These are phyloP conservation scores for Cenococcum geophilum DNA, from an alignment of 495 filamentous ascomycete genomes.

Conservation along the genomic window DNA sequence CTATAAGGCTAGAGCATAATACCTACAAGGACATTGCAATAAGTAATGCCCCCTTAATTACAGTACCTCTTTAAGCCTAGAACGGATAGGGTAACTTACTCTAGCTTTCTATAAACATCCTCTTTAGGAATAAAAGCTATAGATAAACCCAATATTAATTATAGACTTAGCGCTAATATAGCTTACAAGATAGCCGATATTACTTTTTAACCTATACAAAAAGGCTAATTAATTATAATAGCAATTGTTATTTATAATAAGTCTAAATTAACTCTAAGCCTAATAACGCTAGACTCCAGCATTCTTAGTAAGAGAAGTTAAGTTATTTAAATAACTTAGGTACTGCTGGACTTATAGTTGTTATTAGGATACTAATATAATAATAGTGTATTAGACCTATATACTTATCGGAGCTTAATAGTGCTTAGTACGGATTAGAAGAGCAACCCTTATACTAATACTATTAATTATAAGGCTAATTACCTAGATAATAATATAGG, in stretches of 20 bases:
- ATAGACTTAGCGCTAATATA: neutral
- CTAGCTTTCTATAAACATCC: slow-evolving; percentile 9
- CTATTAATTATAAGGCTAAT: neutral
- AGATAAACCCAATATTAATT: slow-evolving; percentile 3
- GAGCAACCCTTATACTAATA: neutral
- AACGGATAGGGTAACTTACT: slow-evolving; percentile 1
- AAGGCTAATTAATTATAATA: slow-evolving; percentile 9
- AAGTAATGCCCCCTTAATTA: too few relatives aligned
- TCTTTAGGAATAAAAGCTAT: neutral
- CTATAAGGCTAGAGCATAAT: too few relatives aligned
- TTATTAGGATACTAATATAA: slow-evolving; percentile 9
- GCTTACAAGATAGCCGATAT: slow-evolving; percentile 8
- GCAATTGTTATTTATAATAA: slow-evolving; percentile 3
- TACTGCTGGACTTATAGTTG: slow-evolving; percentile 6
- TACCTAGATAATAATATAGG: neutral
- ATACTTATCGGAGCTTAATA: neutral
- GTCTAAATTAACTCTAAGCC: slow-evolving; percentile 4
- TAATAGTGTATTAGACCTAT: slow-evolving; percentile 2
- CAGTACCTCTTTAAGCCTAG: neutral
- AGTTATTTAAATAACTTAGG: slow-evolving; percentile 1
- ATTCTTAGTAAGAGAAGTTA: neutral
- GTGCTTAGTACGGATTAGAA: neutral
- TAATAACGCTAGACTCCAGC: neutral
- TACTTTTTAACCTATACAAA: slow-evolving; percentile 1
- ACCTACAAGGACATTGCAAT: too few relatives aligned